Evolutionary conservation across 345 rosid species (phyloP).

Genomic region (Citrus trifoliata): DNA sequence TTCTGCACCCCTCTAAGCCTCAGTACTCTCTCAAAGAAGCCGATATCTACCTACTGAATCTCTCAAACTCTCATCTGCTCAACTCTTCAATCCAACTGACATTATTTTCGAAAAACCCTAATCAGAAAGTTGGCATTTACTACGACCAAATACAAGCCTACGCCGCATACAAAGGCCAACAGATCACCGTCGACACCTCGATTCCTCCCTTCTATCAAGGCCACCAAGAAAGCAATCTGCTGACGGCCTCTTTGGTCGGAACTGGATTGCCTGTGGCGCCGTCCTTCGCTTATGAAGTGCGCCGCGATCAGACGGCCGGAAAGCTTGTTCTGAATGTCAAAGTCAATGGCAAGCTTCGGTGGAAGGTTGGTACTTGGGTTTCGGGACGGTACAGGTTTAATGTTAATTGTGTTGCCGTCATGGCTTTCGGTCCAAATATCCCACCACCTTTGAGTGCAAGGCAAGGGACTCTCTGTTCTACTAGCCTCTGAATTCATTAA

Average conservation of each 20-base stretch:
- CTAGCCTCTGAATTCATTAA: constrained; percentile 30
- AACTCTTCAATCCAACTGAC: constrained; percentile 80
- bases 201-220: constrained; percentile 84
- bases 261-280: constrained; percentile 57
- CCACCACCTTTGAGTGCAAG: constrained; percentile 47
- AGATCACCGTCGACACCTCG: constrained; percentile 52
- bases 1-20: constrained; percentile 77
- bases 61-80: constrained; percentile 70
- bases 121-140: constrained; percentile 73
- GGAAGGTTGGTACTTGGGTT: constrained; percentile 92
- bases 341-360: constrained; percentile 63
- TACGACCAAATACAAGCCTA: constrained; percentile 65
- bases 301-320: constrained; percentile 56
- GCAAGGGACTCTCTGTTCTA: constrained; percentile 71
- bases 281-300: constrained; percentile 59
- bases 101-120: constrained; percentile 59
- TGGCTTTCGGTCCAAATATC: constrained; percentile 49
- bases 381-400: constrained; percentile 62
- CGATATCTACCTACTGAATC: constrained; percentile 56
- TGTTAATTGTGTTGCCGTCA: constrained; percentile 59
- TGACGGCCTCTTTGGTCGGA: constrained; percentile 66
- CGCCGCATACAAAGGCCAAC: constrained; percentile 75
- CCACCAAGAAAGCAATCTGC: constrained; percentile 51
- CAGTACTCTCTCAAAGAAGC: constrained; percentile 61
- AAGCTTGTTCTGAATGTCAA: constrained; percentile 49